Percentiles rank a stretch among this genome's conserved stretches.
These are phyloP conservation scores for Cladorrhinum sp. DNA, from an alignment of 2,329 filamentous ascomycete species.

Conservation along the genomic window DNA sequence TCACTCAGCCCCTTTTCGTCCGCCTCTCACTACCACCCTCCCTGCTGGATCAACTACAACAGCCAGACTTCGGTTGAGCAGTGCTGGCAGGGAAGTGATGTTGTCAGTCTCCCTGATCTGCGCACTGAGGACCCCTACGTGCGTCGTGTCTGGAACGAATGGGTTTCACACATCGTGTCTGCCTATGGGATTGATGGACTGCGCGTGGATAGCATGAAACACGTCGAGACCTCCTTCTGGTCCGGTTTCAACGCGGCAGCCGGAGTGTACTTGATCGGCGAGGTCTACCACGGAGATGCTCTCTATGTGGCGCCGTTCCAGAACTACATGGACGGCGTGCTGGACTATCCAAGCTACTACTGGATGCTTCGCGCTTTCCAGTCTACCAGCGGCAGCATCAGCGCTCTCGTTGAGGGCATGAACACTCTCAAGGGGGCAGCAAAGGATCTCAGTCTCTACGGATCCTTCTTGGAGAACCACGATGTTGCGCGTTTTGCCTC, in stretches of 20 bases:
- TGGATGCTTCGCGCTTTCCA: slow-evolving; percentile 30
- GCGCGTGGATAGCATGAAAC: slow-evolving; percentile 48
- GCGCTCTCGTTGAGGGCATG: slow-evolving; percentile 33
- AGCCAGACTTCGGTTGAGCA: slow-evolving; percentile 39
- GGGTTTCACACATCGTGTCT: slow-evolving; percentile 23
- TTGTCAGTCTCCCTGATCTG: slow-evolving; percentile 49
- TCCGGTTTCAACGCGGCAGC: slow-evolving; percentile 42
- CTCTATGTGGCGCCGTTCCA: slow-evolving; percentile 44
- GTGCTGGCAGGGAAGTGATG: slow-evolving; percentile 50
- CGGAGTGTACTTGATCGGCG: slow-evolving; percentile 49
- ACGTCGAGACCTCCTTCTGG: slow-evolving; percentile 49
- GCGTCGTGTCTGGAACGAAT: slow-evolving; percentile 26
- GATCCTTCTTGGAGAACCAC: slow-evolving; percentile 49
- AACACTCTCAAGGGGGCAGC: slow-evolving; percentile 25
- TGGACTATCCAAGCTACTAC: slow-evolving; percentile 46
- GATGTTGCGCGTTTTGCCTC: slow-evolving; percentile 45
- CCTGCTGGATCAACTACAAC: slow-evolving; percentile 51
- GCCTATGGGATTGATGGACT: slow-evolving; percentile 39
- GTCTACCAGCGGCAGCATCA: slow-evolving; percentile 32
- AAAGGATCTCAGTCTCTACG: slow-evolving; percentile 36
- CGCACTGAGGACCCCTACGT: slow-evolving; percentile 39
- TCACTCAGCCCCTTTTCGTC: slow-evolving; percentile 54
- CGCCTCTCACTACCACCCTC: slow-evolving; percentile 51
- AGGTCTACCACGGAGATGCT: slow-evolving; percentile 48
- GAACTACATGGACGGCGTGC: slow-evolving; percentile 43